Evolutionary conservation across 768 basidiomycete genomes (phyloP).

Genomic region (Kwoniella sp.): DNA sequence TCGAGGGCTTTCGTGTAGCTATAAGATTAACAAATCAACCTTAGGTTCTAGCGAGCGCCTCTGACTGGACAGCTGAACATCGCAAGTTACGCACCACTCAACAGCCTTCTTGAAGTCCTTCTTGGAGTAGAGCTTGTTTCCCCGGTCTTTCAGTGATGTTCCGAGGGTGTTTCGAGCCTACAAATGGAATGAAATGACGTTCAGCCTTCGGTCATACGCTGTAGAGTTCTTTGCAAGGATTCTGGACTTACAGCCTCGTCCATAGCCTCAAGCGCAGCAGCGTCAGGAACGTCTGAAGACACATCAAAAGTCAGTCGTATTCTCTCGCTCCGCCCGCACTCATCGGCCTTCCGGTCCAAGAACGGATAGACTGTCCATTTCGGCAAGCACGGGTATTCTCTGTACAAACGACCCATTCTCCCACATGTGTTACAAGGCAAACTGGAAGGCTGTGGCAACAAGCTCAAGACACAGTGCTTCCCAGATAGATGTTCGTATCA

Average conservation of each 20-base stretch:
- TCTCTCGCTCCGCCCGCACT: too few relatives aligned
- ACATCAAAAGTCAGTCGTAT: not conserved
- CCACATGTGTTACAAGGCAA: too few relatives aligned
- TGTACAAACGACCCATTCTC: too few relatives aligned
- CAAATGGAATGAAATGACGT: not conserved
- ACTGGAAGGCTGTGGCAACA: too few relatives aligned
- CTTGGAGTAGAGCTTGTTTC: conserved; percentile 59
- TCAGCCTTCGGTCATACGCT: conserved; percentile 21
- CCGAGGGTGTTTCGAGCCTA: conserved; percentile 61
- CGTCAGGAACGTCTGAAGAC: conserved; percentile 37
- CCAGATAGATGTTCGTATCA: too few relatives aligned
- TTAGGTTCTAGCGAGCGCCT: conserved; percentile 4
- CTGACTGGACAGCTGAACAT: not conserved
- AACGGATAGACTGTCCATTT: too few relatives aligned
- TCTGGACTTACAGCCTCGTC: conserved; percentile 30
- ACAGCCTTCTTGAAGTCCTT: conserved; percentile 58
- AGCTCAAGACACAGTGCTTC: too few relatives aligned
- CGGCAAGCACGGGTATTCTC: too few relatives aligned
- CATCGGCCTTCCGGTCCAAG: too few relatives aligned
- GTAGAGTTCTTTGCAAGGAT: conserved; percentile 39
- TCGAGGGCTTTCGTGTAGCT: conserved; percentile 61
- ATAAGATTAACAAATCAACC: conserved; percentile 6
- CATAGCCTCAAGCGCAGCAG: conserved; percentile 49
- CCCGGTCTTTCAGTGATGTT: conserved; percentile 58
- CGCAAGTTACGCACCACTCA: conserved; percentile 41